Evolutionary conservation across 306 rosid species (phyloP), one percentile per base, ranked within the genome.

Genomic region (Cicer chorassanicum): DNA sequence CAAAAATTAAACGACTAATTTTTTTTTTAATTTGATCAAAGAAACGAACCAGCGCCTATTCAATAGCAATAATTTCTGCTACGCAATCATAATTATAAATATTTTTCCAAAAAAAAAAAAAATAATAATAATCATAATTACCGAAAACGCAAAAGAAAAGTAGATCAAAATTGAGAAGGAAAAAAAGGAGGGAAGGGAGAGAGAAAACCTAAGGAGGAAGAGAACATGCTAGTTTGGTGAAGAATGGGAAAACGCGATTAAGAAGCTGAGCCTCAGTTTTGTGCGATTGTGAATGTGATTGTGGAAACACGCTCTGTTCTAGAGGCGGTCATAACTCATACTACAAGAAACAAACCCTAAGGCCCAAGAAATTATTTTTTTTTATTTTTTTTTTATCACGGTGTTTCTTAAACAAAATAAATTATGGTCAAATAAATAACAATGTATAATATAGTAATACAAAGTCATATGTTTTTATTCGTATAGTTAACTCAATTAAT

Each of bases 141-240:
- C 44, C 7, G 2, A 7, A 19, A 56, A 40, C 10, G 67, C 8
- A 8, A 68, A 64, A 36, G n/a, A 1, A 68, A 76, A 75, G 0
- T 9, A 53, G 34, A 67, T 1, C 5, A 40, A 41, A 53, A 2
- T 61, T 0, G 53, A 74, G 29, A 11, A 9, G 42, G 29, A 49
- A 67, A 18, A 11, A 16, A 19, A 40, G 48, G 21, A 29, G 36
- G 36, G 36, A 29, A 29, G 36, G 36, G 36, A 42, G 36, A 15
- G 24, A 74, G 54, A 56, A 36, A 56, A 84, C 87, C 85, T 77
- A 78, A 1, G 75, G 57, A 68, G 78, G 19, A 77, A 53, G 75
- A 77, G 8, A 80, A 54, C 85, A 81, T 84, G 80, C 82, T 76
- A 82, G 39, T 65, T 65, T 15, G 78, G 34, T 6, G 65, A 42